Base-by-base conservation (phyloP, 257 asterid genomes). In the Plantago major region DNA sequence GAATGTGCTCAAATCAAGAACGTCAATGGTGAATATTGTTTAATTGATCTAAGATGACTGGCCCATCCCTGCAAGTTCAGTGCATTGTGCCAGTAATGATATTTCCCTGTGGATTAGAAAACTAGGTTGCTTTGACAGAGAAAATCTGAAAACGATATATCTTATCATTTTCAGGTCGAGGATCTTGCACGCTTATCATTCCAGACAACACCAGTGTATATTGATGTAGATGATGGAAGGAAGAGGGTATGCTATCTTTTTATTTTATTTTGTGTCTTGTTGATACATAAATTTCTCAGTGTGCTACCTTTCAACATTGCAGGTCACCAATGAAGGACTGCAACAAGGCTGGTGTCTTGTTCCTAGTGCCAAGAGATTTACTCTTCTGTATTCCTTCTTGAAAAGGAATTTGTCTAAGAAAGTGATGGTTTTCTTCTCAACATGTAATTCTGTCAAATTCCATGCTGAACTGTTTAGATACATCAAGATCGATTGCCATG, bases 371-470 rank as follows among this genome's bases (percentile, higher is more conserved):
- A 76, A 79, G 69, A 87, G 99, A 78, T 87, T 93, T 69, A 43
- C 82, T 74, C 94, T 93, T 74, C 94, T 93, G n/a, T 93, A 89
- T 73, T 81, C 96, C 60, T 93, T 93, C 78, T 76, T 93, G 77
- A 93, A 85, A 80, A 87, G 79, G 79, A 89, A 93, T 60, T 70
- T 71, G 64, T 73, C 92, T 16, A 89, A 93, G 94, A 93, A 89
- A 89, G 85, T 93, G 71, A 93, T 93, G 99, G 97, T 93, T 75
- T 93, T 93, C 84, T 93, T 93, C 82, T 93, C 99, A 15, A 83
- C 99, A 1, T 79, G 99, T 77, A 67, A 80, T 60, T 93, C 97
- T 10, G 99, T 93, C 66, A 87, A 85, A 75, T 93, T 87, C 71
- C 96, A 93, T 64, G 72, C 94, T 0, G 99, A 89, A 55, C 94